Conservation (phyloP, 306 rosid species). For the Arachis stenosperma region DNA sequence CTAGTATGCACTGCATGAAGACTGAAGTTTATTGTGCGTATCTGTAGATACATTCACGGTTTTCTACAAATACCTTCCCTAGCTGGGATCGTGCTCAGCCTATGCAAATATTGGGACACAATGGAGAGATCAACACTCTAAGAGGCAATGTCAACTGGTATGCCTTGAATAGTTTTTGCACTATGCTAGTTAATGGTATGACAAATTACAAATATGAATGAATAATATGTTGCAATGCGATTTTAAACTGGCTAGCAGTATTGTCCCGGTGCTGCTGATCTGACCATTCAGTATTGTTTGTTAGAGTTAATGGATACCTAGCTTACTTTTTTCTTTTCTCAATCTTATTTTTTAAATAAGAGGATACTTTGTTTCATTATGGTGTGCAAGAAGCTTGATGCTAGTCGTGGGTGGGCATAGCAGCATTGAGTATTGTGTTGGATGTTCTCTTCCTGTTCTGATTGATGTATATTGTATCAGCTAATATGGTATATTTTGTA, state of each 20-base stretch:
- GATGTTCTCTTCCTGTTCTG: constrained; percentile 16
- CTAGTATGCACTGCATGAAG: no score
- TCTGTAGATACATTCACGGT: constrained; percentile 84
- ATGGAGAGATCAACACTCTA: constrained; percentile 97
- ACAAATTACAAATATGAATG: constrained; percentile 1
- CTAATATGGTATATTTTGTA: constrained; percentile 43
- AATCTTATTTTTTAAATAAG: not conserved
- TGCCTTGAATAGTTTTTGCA: constrained; percentile 12
- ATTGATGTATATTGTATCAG: constrained; percentile 24
- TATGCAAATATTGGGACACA: constrained; percentile 95
- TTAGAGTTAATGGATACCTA: not conserved
- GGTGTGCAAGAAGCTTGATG: constrained; percentile 16
- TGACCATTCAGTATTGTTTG: not conserved
- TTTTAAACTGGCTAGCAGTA: constrained; percentile 1
- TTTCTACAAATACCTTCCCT: constrained; percentile 96
- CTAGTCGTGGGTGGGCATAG: not conserved
- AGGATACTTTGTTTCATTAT: not conserved
- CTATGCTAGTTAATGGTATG: constrained; percentile 1
- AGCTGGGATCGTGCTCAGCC: constrained; percentile 99
- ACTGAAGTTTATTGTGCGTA: constrained; percentile 25
- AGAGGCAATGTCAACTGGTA: constrained; percentile 97
- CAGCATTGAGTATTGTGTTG: constrained; percentile 8
- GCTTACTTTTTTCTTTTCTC: not conserved
- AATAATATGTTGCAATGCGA: constrained; percentile 7
- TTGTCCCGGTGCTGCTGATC: not conserved